These are phyloP conservation scores for Shiraia sp. DNA, from an alignment of 2,329 filamentous ascomycete species.

Conservation along the genomic window DNA sequence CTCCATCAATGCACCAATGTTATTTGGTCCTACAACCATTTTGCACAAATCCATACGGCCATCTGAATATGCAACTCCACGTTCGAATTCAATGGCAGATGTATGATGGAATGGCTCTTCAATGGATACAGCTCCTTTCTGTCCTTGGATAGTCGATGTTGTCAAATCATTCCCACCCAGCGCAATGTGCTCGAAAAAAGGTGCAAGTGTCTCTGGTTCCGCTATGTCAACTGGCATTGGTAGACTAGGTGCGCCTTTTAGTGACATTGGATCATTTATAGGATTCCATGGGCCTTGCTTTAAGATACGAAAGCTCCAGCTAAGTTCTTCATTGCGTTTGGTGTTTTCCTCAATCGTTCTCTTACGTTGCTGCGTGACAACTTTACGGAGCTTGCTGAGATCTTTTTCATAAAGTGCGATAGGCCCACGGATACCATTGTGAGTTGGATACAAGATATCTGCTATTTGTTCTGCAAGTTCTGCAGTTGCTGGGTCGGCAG, in stretches of 20 bases:
- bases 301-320: constrained; percentile 32
- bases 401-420: constrained; percentile 38
- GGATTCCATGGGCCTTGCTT: constrained; percentile 44
- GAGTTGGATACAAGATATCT: constrained; percentile 23
- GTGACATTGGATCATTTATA: constrained; percentile 30
- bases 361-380: constrained; percentile 25
- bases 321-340: constrained; percentile 18
- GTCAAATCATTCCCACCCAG: no score
- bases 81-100: constrained; percentile 44
- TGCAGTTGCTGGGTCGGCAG: constrained; percentile 18
- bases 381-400: constrained; percentile 23
- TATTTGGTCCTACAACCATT: constrained; percentile 58
- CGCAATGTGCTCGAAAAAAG: constrained; percentile 44
- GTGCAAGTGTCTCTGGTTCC: constrained; percentile 34
- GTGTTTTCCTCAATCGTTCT: constrained; percentile 18
- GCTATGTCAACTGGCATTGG: constrained; percentile 46
- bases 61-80: constrained; percentile 55
- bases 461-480: constrained; percentile 24
- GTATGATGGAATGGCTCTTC: constrained; percentile 43
- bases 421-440: constrained; percentile 5
- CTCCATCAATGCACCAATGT: constrained; percentile 56
- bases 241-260: constrained; percentile 34
- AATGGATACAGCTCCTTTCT: no score
- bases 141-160: no score
- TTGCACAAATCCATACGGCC: constrained; percentile 60